Conservation (phyloP, 2,329 filamentous ascomycete genomes). For the Arachnopeziza araneosa region DNA sequence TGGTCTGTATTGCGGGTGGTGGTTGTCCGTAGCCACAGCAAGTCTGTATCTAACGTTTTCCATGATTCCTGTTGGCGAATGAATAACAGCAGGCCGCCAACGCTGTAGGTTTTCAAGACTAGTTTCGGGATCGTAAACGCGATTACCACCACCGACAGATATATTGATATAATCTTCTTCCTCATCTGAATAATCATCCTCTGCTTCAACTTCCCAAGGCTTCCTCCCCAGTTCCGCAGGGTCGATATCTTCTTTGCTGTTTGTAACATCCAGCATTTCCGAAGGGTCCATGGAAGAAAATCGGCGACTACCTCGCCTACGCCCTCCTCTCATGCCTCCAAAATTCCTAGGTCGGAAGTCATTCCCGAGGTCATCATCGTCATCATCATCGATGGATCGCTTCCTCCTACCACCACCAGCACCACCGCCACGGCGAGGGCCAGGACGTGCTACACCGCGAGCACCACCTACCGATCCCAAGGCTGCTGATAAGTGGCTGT, state of each 20-base stretch:
- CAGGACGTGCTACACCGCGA: constrained; percentile 19
- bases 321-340: background rate
- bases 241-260: background rate
- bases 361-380: background rate
- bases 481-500: background rate
- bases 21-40: constrained; percentile 21
- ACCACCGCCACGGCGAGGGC: background rate
- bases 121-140: constrained; percentile 24
- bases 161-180: constrained; percentile 22
- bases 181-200: constrained; percentile 16
- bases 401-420: constrained; percentile 25
- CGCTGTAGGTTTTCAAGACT: constrained; percentile 16
- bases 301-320: background rate
- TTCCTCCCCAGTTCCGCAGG: constrained; percentile 2
- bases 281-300: background rate
- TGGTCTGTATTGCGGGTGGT: constrained; percentile 4
- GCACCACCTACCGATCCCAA: constrained; percentile 19
- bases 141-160: constrained; percentile 20
- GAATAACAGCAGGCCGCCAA: constrained; percentile 22
- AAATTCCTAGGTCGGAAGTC: background rate
- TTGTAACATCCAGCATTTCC: background rate
- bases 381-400: constrained; percentile 31
- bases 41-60: constrained; percentile 25
- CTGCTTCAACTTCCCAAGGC: constrained; percentile 7
- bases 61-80: constrained; percentile 18